Conservation (phyloP, 2,329 filamentous ascomycete species). For the Pestalotiopsis fici region DNA sequence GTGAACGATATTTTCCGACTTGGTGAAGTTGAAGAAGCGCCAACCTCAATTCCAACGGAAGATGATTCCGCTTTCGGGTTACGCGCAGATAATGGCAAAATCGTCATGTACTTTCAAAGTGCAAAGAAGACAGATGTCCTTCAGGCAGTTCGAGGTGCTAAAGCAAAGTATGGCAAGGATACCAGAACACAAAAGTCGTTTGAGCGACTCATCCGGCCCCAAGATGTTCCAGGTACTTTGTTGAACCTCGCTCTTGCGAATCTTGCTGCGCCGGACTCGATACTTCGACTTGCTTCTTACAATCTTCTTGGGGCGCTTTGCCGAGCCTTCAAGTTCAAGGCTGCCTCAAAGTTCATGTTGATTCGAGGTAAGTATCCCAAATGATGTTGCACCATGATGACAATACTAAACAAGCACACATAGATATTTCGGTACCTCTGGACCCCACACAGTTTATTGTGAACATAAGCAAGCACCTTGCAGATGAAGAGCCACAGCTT, state of each 20-base stretch:
- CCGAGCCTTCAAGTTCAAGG: slow-evolving; percentile 67
- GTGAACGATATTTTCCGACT: slow-evolving; percentile 72
- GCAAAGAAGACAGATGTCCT: slow-evolving; percentile 64
- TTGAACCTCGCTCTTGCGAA: slow-evolving; percentile 70
- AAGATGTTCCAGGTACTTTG: slow-evolving; percentile 70
- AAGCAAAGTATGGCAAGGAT: slow-evolving; percentile 66
- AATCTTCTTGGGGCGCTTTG: slow-evolving; percentile 69
- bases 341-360: slow-evolving; percentile 61
- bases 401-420: slow-evolving; percentile 16
- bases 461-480: slow-evolving; percentile 64
- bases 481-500: slow-evolving; percentile 64
- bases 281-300: slow-evolving; percentile 64
- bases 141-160: slow-evolving; percentile 63
- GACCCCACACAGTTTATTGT: slow-evolving; percentile 67
- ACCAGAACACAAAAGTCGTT: slow-evolving; percentile 60
- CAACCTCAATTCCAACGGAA: slow-evolving; percentile 64
- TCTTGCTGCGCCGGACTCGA: slow-evolving; percentile 61
- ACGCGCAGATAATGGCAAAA: slow-evolving; percentile 68
- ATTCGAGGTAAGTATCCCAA: slow-evolving; percentile 50
- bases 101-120: slow-evolving; percentile 73
- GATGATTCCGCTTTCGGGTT: slow-evolving; percentile 69
- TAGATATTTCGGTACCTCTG: slow-evolving; percentile 63
- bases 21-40: slow-evolving; percentile 67
- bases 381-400: not conserved
- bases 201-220: slow-evolving; percentile 66